Base-by-base conservation (phyloP, 1,139 yeast species). In the Pichia sp. region DNA sequence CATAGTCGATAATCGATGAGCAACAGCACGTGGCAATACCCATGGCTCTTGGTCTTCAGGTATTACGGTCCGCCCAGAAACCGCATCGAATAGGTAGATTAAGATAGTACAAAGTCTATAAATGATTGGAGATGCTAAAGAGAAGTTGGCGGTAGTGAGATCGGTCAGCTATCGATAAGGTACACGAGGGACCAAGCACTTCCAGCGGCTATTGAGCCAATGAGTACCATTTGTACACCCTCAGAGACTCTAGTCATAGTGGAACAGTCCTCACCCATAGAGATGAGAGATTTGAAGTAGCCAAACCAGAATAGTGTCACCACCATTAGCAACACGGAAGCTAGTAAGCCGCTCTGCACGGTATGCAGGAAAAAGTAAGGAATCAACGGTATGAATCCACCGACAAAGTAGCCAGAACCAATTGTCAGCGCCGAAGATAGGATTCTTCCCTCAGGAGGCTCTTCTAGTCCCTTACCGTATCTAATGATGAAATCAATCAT, bases 181-280 rank as follows among this genome's bases (percentile, higher is more conserved):
- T 78, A 81, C 30, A 91, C 97, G 56, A 88, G 72, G 31, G 77
- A 77, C 96, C 96, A 91, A 16, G 98, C 97, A 19, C 94, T 85
- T 7, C 95, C 94, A 5, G 98, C 98, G 19, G 98, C 98, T 23
- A 83, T 64, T 14, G 96, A 94, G 29, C 98, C 98, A 35, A 86
- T 88, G 16, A 82, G 63, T 39, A 87, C 79, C 97, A 91, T 91
- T 61, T 87, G 94, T 29, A 82, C 39, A 35, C 97, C 97, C 58
- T 87, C 95, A 32, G 65, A 62, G 6, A 82, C 63, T 53, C 85
- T 83, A 51, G 75, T 77, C 42, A 56, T 53, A 9, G 59, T 59
- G 13, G 85, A 71, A 51, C 86, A 76, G 45, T 79, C 88, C 27
- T 74, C 77, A 38, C 94, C 94, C 64, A 88, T 75, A 9, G 96